Evolutionary conservation across 1,284 basidiomycete species (phyloP).

Genomic region (Boletus smithii): DNA sequence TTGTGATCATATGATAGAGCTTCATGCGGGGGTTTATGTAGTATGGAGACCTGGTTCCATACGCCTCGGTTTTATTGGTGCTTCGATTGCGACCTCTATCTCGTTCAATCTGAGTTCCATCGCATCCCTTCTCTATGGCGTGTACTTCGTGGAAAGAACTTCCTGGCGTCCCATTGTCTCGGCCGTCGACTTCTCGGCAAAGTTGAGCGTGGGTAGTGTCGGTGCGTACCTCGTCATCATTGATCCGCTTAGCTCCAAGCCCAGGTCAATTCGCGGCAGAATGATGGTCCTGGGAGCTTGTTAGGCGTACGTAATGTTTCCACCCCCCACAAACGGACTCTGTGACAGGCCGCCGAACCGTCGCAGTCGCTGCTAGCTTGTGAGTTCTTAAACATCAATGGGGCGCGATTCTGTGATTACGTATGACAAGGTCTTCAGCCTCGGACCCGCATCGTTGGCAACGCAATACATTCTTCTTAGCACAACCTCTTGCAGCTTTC

Average conservation of each 20-base stretch:
- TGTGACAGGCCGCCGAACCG: too few species aligned
- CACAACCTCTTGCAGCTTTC: conserved; percentile 76
- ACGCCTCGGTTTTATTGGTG: conserved; percentile 88
- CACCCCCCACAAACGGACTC: conserved; percentile 5
- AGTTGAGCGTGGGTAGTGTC: conserved; percentile 76
- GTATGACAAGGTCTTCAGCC: conserved; percentile 26
- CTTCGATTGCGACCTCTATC: conserved; percentile 86
- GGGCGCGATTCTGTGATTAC: too few species aligned
- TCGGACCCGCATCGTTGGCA: conserved; percentile 63
- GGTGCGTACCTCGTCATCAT: conserved; percentile 35
- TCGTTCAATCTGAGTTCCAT: conserved; percentile 84
- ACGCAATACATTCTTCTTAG: conserved; percentile 74
- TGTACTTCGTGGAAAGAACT: conserved; percentile 70
- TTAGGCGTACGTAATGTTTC: conserved; percentile 44
- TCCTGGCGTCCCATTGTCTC: conserved; percentile 79
- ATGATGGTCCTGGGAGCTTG: conserved; percentile 88
- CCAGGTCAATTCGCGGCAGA: conserved; percentile 60
- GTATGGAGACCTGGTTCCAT: conserved; percentile 82
- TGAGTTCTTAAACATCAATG: too few species aligned
- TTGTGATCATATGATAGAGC: too few species aligned
- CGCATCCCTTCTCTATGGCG: conserved; percentile 67
- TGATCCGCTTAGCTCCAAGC: neutral
- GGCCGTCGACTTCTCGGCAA: conserved; percentile 63
- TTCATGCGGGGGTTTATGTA: too few species aligned
- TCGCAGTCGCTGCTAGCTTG: conserved; percentile 63